phyloP scores from a whole-genome alignment of 805 yeast genomes.

The Wickerhamiella spandovensis region DNA sequence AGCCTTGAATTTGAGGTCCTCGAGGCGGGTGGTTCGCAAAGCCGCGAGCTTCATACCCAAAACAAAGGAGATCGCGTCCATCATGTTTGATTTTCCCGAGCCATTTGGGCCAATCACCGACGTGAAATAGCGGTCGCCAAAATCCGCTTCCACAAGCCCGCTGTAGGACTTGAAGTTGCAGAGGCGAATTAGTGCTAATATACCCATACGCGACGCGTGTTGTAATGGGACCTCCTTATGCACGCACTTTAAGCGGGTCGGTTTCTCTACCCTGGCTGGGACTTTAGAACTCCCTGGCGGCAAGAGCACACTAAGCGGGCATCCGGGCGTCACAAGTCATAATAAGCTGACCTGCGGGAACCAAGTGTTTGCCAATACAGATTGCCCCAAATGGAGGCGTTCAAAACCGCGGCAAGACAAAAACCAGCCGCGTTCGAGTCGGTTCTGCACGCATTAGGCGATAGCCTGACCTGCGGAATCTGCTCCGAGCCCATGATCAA shows the following conservation, averaged over 20 bases:
- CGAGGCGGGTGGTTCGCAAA: conserved; percentile 57
- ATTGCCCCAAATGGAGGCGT: neutral
- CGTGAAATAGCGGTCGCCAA: conserved; percentile 69
- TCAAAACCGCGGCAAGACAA: neutral
- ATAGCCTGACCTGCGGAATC: conserved; percentile 32
- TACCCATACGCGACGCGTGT: conserved; percentile 1
- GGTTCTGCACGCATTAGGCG: conserved; percentile 1
- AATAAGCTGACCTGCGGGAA: no score
- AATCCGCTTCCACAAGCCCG: conserved; percentile 63
- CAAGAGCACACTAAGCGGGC: no score
- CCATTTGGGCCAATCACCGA: conserved; percentile 98
- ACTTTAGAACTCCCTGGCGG: no score
- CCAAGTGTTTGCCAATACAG: no score
- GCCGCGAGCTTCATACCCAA: conserved; percentile 69
- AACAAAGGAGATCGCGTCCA: conserved; percentile 94
- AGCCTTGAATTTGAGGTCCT: conserved; percentile 71
- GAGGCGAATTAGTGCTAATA: conserved; percentile 1
- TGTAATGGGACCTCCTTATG: neutral
- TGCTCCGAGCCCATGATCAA: conserved; percentile 49
- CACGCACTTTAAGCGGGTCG: no score
- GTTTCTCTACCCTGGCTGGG: no score
- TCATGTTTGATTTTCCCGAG: conserved; percentile 92
- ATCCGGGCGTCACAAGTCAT: no score
- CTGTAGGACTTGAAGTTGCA: conserved; percentile 80
- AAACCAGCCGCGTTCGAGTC: neutral